Percentiles rank a stretch among this genome's conserved stretches.
These are phyloP conservation scores for Opeltia flavorubescens DNA, from an alignment of 495 filamentous ascomycete genomes.

Conservation along the genomic window DNA sequence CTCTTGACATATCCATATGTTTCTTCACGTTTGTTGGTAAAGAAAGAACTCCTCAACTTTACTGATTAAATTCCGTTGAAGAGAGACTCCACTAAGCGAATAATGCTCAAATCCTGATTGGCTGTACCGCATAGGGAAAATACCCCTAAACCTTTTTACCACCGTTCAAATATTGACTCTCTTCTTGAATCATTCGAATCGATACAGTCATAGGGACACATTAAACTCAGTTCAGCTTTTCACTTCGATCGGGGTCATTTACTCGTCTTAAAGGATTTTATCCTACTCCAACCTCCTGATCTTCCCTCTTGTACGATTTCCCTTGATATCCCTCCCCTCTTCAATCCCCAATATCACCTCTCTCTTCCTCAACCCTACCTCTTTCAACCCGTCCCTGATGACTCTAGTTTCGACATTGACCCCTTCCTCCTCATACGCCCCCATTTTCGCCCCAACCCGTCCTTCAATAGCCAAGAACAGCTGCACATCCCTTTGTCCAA, in stretches of 20 bases:
- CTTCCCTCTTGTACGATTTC: conserved; percentile 54
- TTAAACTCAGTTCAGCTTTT: too few relatives aligned
- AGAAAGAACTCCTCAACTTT: background rate
- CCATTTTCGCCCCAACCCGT: conserved; percentile 68
- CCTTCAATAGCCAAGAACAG: conserved; percentile 78
- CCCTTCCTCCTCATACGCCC: conserved; percentile 68
- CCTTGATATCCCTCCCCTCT: conserved; percentile 73
- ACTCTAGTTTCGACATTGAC: conserved; percentile 84
- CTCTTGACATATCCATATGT: background rate
- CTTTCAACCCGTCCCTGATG: conserved; percentile 62
- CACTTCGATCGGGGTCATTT: too few relatives aligned
- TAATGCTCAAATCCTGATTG: background rate
- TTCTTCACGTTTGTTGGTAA: too few relatives aligned
- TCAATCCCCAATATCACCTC: conserved; percentile 82
- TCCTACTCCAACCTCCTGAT: conserved; percentile 26
- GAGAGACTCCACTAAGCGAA: background rate
- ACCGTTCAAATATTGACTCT: background rate
- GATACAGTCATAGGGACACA: too few relatives aligned
- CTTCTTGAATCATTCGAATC: background rate
- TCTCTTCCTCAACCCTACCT: conserved; percentile 82
- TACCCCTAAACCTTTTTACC: background rate
- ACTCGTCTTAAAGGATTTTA: too few relatives aligned
- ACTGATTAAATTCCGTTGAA: background rate
- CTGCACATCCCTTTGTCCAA: conserved; percentile 83
- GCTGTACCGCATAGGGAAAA: background rate